Base-by-base conservation (phyloP, 257 asterid species). In the Dorcoceras hygrometricum region DNA sequence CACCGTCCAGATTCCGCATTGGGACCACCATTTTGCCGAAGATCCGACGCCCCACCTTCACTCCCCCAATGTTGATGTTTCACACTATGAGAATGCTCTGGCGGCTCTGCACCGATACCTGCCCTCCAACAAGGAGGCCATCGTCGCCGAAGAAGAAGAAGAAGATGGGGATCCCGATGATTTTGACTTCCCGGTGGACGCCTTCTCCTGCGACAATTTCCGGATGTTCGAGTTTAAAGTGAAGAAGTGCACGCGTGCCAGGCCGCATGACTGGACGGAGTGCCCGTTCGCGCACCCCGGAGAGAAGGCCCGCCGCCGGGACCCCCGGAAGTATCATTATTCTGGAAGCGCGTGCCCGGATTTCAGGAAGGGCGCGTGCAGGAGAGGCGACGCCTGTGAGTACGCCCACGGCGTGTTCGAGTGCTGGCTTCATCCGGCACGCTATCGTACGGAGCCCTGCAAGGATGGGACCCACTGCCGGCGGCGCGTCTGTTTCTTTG, bases 251-350 rank as follows among this genome's bases (percentile, higher is more conserved):
- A 70, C 85, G 16, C 82, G 89, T 18, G 84, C 87, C 16, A 79
- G 96, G 79, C 83, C 96, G 36, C 97, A 90, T 59, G 97, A 88
- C 84, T 90, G 97, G 97, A 90, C 97, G 14, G 97, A 83, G 68
- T 90, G 97, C 70, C 97, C 96, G 18, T 90, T 71, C 72, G 97
- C 96, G 0, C 97, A 90, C 48, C 96, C 97, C 2, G 97, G 96
- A 2, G 97, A 90, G 81, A 90, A 90, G 82, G 97, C 97, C 57
- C 87, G 93, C 59, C 86, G 97, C 61, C 60, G 97, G 70, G 96
- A 90, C 64, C 97, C 97, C 4, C 70, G 88, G 10, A 84, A 82
- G 86, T 80, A 69, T 69, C 81, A 70, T 68, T 90, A 90, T 64
- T 84, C 97, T 54, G 97, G 96, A 62, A 59, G 73, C 71, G 75